Conservation (phyloP, 2,329 filamentous ascomycete species). For the Trichophyton schoenleinii region DNA sequence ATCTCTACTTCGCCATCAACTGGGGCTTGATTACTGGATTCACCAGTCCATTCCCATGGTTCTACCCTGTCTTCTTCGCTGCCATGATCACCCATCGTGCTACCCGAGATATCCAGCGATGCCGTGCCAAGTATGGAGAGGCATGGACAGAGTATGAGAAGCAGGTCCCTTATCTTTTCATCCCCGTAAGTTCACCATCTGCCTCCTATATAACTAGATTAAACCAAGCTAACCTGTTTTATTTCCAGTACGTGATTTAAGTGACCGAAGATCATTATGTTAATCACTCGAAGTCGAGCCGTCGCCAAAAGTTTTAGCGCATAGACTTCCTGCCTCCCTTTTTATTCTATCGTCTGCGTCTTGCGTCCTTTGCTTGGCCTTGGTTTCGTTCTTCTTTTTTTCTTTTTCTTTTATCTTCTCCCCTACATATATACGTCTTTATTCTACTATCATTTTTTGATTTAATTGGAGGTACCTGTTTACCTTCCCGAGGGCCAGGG, state of each 20-base stretch:
- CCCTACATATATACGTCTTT: background rate
- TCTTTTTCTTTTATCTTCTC: background rate
- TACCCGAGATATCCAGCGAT: slow-evolving; percentile 60
- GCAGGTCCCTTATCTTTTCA: slow-evolving; percentile 71
- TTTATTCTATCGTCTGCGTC: background rate
- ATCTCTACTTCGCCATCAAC: slow-evolving; percentile 61
- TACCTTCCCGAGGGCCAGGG: background rate
- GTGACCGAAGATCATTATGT: background rate
- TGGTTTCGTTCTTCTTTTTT: background rate
- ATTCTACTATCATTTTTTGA: background rate
- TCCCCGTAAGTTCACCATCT: slow-evolving; percentile 45
- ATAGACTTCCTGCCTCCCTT: background rate
- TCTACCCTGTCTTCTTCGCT: slow-evolving; percentile 71
- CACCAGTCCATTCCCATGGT: slow-evolving; percentile 73
- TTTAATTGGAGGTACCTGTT: background rate
- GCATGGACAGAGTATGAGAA: slow-evolving; percentile 71
- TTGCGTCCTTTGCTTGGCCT: background rate
- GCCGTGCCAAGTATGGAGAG: slow-evolving; percentile 65
- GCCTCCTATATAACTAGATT: background rate
- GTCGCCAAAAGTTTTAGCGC: background rate
- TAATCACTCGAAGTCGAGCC: background rate
- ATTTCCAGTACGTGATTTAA: background rate
- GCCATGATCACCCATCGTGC: slow-evolving; percentile 71
- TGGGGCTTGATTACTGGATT: slow-evolving; percentile 79
- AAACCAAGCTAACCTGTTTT: background rate